Base-by-base conservation (phyloP, 2,329 filamentous ascomycete genomes). In the Nemania diffusa region DNA sequence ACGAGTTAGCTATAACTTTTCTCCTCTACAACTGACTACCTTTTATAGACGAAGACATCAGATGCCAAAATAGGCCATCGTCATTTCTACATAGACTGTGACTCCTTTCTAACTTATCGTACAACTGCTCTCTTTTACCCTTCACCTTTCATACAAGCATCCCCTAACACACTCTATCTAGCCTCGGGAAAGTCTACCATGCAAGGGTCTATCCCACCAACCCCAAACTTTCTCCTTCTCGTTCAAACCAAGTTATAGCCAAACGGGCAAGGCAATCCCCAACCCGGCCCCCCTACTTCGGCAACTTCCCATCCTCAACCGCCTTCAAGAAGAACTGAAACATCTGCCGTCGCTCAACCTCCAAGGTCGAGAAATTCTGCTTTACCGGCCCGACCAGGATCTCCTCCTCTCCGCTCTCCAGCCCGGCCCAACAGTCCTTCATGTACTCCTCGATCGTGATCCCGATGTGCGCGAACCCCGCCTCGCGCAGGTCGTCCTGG, bases 341-440 rank as follows among this genome's bases (percentile, higher is more conserved):
- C 40, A 53, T 52, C 13, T 24, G 48, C 20, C 72, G 64, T 9
- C 67, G 44, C 5, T 62, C 71, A 32, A 70, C 71, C 67, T 76
- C 74, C 11, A 70, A 26, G 1, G 34, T 55, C 8, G 65, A 62
- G 29, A 73, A 70, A 17, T 65, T 57, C 6, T 64, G 64, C 63
- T 53, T 68, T 7, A 73, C 57, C 0, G 64, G 67, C 0, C 74
- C 74, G 1, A 77, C 70, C 1, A 73, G 72, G 27, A 75, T 73
- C 53, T 85, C 79, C 53, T 83, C 79, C 15, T 82, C 78, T 2
- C 82, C 82, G 2, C 72, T 69, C 9, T 73, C 69, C 51, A 88
- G 71, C 2, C 78, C 82, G 2, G 73, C 70, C 78, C 82, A 87
- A 5, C 82, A 81, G 69, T 82, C 80, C 0, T 85, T 78, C 1